Conservation (phyloP, 768 basidiomycete species). For the Artomyces pyxidatus region DNA sequence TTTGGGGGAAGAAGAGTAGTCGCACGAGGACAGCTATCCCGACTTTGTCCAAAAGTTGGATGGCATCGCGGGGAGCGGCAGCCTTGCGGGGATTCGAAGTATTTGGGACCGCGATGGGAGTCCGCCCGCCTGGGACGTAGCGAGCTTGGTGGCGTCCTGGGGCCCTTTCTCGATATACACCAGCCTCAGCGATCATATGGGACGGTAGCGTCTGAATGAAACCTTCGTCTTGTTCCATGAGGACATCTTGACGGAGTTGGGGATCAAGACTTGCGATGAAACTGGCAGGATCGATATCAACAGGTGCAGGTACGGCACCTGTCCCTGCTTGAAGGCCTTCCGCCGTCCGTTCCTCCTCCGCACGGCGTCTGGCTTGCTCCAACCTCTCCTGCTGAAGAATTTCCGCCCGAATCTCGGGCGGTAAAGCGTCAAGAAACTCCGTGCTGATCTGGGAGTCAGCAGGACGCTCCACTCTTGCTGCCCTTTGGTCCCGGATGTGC, state of each 20-base stretch:
- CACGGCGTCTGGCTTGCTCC: conserved; percentile 60
- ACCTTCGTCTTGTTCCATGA: conserved; percentile 82
- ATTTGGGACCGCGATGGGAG: background rate
- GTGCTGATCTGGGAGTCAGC: conserved; percentile 84
- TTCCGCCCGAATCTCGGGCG: conserved; percentile 93
- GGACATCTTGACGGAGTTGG: conserved; percentile 80
- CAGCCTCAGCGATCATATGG: conserved; percentile 81
- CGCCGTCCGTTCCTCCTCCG: conserved; percentile 28
- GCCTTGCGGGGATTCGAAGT: conserved; percentile 35
- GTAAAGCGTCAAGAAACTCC: conserved; percentile 94
- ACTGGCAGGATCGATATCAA: conserved; percentile 79
- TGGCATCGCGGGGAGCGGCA: conserved; percentile 68
- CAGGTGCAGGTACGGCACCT: conserved; percentile 29
- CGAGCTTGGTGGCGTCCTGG: background rate
- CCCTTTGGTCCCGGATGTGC: conserved; percentile 87
- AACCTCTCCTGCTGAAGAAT: conserved; percentile 92
- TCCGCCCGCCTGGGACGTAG: conserved; percentile 8
- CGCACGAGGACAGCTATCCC: conserved; percentile 86
- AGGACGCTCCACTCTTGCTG: conserved; percentile 64
- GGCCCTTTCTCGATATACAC: conserved; percentile 54
- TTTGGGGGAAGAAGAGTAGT: conserved; percentile 93
- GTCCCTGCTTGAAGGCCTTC: conserved; percentile 28
- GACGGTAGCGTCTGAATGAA: conserved; percentile 77
- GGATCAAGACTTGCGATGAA: conserved; percentile 92
- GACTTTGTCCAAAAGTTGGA: conserved; percentile 85